phyloP scores from a whole-genome alignment of 371 early-diverging fungal species.

The Mortierella sp. region DNA sequence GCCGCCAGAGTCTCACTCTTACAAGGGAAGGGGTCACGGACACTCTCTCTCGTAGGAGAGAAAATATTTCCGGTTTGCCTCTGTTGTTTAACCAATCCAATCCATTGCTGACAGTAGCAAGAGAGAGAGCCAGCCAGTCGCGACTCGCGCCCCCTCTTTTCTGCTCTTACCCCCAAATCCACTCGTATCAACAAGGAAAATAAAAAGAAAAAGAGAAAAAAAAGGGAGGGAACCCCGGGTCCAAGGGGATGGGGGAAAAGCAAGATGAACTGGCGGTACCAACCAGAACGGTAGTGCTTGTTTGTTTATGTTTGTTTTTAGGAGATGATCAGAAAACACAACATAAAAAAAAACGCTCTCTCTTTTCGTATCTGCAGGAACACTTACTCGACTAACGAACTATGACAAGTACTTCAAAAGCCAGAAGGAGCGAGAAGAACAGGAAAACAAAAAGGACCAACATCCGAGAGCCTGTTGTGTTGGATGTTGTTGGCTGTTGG shows the following conservation, averaged over 20 bases:
- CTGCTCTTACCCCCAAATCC: neutral
- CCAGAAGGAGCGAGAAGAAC: neutral
- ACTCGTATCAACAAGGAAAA: too few species aligned
- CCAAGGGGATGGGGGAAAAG: neutral
- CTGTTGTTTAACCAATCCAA: neutral
- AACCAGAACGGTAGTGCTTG: neutral
- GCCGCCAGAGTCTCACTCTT: neutral
- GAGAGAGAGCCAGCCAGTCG: neutral
- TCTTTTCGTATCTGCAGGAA: neutral
- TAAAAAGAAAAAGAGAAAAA: neutral
- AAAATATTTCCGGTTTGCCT: neutral
- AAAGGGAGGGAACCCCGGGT: neutral
- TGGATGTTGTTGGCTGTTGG: neutral
- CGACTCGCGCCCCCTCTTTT: neutral
- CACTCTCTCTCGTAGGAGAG: neutral
- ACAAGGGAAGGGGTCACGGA: neutral
- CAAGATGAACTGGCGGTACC: neutral
- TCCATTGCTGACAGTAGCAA: neutral
- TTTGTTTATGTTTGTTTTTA: too few species aligned
- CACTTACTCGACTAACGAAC: neutral
- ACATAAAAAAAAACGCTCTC: neutral
- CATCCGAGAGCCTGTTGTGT: conserved; percentile 1
- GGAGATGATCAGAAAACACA: neutral
- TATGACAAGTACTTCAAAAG: neutral
- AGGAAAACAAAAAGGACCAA: neutral